phyloP scores from a whole-genome alignment of 345 rosid species.

The Kernera saxatilis region DNA sequence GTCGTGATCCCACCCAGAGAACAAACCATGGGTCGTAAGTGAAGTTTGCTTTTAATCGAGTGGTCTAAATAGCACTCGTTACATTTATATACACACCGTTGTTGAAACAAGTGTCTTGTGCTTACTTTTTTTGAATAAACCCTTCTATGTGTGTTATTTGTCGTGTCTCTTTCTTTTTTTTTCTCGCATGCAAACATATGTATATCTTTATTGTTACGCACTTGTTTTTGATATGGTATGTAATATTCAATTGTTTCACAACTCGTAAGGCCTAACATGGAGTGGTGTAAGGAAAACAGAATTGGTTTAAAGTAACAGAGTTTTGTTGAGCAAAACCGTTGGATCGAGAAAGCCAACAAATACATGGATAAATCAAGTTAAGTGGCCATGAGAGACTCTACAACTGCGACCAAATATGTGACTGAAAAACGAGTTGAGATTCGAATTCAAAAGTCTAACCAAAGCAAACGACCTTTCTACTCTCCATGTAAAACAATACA shows the following conservation, averaged over 20 bases:
- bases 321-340: neutral
- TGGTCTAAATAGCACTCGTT: slow-evolving; percentile 21
- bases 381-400: neutral
- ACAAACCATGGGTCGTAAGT: slow-evolving; percentile 71
- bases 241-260: neutral
- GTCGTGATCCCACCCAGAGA: slow-evolving; percentile 70
- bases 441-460: slow-evolving; percentile 12
- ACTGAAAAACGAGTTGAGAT: neutral
- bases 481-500: neutral
- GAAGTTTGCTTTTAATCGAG: slow-evolving; percentile 12
- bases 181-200: neutral
- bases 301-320: neutral
- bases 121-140: slow-evolving; percentile 2
- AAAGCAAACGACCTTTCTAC: neutral
- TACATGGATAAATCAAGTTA: neutral
- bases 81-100: neutral
- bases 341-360: neutral
- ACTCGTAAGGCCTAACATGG: neutral
- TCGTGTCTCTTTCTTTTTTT: neutral
- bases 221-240: neutral
- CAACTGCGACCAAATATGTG: neutral
- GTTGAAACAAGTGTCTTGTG: slow-evolving; percentile 6
- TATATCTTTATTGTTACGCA: neutral
- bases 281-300: neutral
- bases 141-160: neutral